phyloP scores from a whole-genome alignment of 2,329 filamentous ascomycete species.

The Colletotrichum spaethianum region DNA sequence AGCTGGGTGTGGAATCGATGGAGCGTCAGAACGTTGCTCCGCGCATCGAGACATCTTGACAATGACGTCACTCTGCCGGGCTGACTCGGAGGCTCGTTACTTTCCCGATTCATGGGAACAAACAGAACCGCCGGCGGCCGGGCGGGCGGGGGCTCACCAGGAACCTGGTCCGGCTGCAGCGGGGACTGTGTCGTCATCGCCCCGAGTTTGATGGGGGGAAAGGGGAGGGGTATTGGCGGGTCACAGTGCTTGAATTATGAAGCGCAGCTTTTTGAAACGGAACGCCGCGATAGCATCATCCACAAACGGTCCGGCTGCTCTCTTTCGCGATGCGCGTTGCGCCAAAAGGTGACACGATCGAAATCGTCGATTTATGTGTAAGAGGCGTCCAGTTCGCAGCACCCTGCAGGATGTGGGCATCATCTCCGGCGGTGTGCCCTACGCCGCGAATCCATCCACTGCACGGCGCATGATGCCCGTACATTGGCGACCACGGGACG shows the following conservation, averaged over 20 bases:
- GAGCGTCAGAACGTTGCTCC: conserved; percentile 11
- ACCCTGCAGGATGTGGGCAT: conserved; percentile 22
- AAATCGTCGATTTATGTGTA: conserved; percentile 27
- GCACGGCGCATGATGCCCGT: conserved; percentile 1
- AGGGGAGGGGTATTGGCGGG: conserved; percentile 23
- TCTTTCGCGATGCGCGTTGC: not conserved
- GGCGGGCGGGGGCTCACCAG: conserved; percentile 25
- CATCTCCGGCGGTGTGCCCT: conserved; percentile 22
- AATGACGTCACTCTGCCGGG: conserved; percentile 22
- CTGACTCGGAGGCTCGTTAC: conserved; percentile 31
- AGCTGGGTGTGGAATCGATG: conserved; percentile 22
- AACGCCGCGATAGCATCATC: conserved; percentile 23
- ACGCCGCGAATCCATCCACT: not conserved
- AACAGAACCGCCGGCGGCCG: conserved; percentile 29
- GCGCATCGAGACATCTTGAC: conserved; percentile 26
- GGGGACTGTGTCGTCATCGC: conserved; percentile 38
- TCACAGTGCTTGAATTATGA: conserved; percentile 22
- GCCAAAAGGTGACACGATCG: not conserved
- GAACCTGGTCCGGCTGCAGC: conserved; percentile 31
- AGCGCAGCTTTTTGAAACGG: conserved; percentile 30
- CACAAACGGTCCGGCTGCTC: conserved; percentile 14
- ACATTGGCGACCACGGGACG: not conserved
- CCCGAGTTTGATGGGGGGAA: conserved; percentile 6
- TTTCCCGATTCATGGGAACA: conserved; percentile 27
- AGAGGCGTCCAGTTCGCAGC: conserved; percentile 24